Conservation (phyloP, 192 early-diverging fungal species). For the Backusella circina region DNA sequence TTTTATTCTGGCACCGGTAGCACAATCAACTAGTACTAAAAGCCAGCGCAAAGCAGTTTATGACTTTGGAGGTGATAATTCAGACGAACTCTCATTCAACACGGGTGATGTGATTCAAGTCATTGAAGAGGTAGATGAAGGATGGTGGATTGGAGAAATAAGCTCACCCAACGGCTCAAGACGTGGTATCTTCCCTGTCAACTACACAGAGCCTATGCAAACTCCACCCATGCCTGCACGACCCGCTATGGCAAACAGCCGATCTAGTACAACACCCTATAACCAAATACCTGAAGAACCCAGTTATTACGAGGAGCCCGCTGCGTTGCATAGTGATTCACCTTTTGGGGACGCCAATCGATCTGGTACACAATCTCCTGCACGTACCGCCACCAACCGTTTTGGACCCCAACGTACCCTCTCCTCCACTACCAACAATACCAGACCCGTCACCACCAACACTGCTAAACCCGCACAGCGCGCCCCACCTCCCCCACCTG, state of each 20-base stretch:
- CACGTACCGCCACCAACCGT: neutral
- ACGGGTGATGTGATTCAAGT: conserved; percentile 89
- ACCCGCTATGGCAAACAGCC: neutral
- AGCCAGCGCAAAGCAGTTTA: conserved; percentile 71
- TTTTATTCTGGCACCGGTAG: conserved; percentile 10
- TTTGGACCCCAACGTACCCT: neutral
- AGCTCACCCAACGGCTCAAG: conserved; percentile 35
- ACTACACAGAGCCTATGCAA: conserved; percentile 72
- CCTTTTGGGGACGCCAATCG: neutral
- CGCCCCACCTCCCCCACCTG: conserved; percentile 13
- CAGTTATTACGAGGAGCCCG: neutral
- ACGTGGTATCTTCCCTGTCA: conserved; percentile 88
- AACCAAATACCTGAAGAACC: neutral
- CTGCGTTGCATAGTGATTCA: neutral
- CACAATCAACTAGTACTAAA: conserved; percentile 32
- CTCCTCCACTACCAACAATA: neutral
- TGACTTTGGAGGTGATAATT: conserved; percentile 78
- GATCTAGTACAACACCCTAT: neutral
- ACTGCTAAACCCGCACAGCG: neutral
- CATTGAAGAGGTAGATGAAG: conserved; percentile 83
- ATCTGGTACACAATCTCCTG: neutral
- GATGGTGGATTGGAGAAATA: conserved; percentile 93
- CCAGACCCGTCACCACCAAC: neutral
- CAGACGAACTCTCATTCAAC: conserved; percentile 78
- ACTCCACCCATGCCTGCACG: conserved; percentile 11